Conservation (phyloP, 1,139 yeast species). For the Magnusiomyces fungicola region DNA sequence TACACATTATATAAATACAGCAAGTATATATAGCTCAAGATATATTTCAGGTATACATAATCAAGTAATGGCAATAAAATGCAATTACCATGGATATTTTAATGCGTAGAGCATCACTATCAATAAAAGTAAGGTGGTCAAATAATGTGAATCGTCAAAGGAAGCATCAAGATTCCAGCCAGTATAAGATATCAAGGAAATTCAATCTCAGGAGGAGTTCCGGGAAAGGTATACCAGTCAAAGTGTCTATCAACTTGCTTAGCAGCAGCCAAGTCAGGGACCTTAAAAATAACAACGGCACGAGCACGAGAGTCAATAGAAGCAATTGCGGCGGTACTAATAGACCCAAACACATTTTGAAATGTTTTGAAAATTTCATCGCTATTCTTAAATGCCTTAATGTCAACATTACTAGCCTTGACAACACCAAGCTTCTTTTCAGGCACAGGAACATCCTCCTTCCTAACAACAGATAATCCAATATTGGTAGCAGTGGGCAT, state of each 20-base stretch:
- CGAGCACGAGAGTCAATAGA: neutral
- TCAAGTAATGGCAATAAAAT: too few relatives aligned
- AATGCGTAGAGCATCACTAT: too few relatives aligned
- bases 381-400: conserved; percentile 3
- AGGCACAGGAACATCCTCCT: neutral
- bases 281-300: conserved; percentile 3
- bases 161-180: too few relatives aligned
- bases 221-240: conserved; percentile 6
- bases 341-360: neutral
- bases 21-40: too few relatives aligned
- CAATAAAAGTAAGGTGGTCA: too few relatives aligned
- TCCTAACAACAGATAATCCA: too few relatives aligned
- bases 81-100: too few relatives aligned
- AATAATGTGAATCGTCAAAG: too few relatives aligned
- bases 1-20: too few relatives aligned
- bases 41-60: too few relatives aligned
- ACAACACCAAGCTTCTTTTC: neutral
- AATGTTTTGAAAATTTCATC: conserved; percentile 4
- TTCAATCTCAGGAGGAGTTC: conserved; percentile 1
- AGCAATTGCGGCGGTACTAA: conserved; percentile 1
- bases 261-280: neutral
- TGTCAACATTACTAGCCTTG: conserved; percentile 6
- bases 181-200: neutral
- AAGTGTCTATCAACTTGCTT: neutral
- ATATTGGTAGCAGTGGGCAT: too few relatives aligned